Base-by-base conservation (phyloP, 192 early-diverging fungal genomes). In the Rhizophagus sp. region DNA sequence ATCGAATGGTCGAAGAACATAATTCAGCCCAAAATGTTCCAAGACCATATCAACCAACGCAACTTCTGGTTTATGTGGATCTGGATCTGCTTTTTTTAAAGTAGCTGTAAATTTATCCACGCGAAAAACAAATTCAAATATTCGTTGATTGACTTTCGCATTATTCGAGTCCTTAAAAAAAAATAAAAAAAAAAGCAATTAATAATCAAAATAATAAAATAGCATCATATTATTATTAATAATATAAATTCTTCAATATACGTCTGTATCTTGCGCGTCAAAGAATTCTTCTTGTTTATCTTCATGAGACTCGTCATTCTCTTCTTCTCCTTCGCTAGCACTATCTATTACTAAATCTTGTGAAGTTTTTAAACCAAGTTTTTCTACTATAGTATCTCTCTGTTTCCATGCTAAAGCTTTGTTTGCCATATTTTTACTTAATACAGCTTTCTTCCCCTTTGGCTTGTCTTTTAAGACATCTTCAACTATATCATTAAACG, bases 1-100 rank as follows among this genome's bases (percentile, higher is more conserved):
- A 66, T 95, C 93, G 64, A 90, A 89, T 5, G 95, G 92, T 30
- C 92, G 89, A 66, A 91, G 88, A 63, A 86, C 86, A 68, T 95
- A 93, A 44, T 90, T 75, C 1, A 99, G 82, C 12, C 87, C 84
- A 77, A 97, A 90, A 27, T 90, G 88, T 22, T 92, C 87, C 9
- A 99, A 88, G 7, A 87, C 84, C 39, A 96, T 80, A 15, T 92
- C 91, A 19, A 92, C 92, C 27, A 96, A 79, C 0, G 87, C 79
- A 25, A 80, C 75, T 27, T 95, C 92, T 3, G 81, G 75, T 22
- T 71, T 76, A 64, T 82, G 76, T 13, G 64, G 65, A 74, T 89
- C 83, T 70, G 77, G 81, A n/a, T 83, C 79, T 11, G 91, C 88
- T 81, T 92, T 86, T 50, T 84, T 88, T n/a, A 96, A 75, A 24